Percentiles rank a stretch among this genome's conserved stretches.
These are phyloP conservation scores for Kuraishia cidri DNA, from an alignment of 805 yeast genomes.

Conservation along the genomic window DNA sequence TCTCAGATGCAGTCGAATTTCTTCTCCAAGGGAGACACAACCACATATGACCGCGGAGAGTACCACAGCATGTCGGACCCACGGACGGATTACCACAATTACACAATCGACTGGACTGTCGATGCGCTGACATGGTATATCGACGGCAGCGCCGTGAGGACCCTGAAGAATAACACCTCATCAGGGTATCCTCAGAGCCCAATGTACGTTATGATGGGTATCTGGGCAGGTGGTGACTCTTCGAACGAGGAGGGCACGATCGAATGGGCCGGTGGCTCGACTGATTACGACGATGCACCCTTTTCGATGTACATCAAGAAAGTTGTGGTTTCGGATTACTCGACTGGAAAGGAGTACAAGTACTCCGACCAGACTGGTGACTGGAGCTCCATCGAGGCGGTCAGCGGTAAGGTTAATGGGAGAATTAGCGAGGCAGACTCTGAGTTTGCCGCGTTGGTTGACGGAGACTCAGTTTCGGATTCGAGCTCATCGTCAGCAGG, in stretches of 20 bases:
- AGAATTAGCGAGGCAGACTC: constrained; percentile 35
- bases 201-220: constrained; percentile 59
- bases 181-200: constrained; percentile 91
- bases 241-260: constrained; percentile 58
- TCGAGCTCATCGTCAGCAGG: neutral
- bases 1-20: constrained; percentile 70
- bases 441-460: constrained; percentile 28
- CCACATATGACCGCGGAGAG: constrained; percentile 74
- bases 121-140: constrained; percentile 59
- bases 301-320: constrained; percentile 57
- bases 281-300: constrained; percentile 60
- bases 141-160: constrained; percentile 64
- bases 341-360: constrained; percentile 49
- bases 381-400: constrained; percentile 51
- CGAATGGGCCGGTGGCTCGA: constrained; percentile 75
- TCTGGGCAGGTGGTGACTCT: constrained; percentile 82
- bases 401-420: constrained; percentile 54
- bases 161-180: constrained; percentile 39
- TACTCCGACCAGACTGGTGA: constrained; percentile 48
- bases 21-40: constrained; percentile 73
- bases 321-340: constrained; percentile 59
- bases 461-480: constrained; percentile 10
- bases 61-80: constrained; percentile 56
- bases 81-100: constrained; percentile 55
- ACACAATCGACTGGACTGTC: constrained; percentile 78